Base-by-base conservation (phyloP, 257 asterid genomes). In the Anisodus tanguticus region DNA sequence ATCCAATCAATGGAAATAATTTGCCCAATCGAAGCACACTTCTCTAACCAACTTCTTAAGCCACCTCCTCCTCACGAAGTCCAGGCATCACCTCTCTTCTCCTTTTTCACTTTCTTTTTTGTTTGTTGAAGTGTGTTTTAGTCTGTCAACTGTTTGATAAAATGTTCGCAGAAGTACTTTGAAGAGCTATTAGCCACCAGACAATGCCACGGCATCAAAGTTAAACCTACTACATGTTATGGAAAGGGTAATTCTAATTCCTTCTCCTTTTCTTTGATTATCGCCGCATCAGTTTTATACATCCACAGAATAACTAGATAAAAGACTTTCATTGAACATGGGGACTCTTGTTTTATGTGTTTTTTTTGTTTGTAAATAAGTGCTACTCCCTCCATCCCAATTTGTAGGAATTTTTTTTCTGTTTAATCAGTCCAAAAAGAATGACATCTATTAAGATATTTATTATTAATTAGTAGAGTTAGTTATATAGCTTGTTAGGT, bases 201-300 rank as follows among this genome's bases (percentile, higher is more conserved):
- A 84, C 83, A 86, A 81, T 90, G 87, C 82, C 53, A 79, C 72
- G 90, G 90, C 16, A 76, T 94, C 16, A 88, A 84, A 85, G 95
- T 94, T 19, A 91, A 86, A 51, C 83, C 88, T 67, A 90, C 88
- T 82, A 92, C 89, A 9, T 81, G 88, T 66, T 76, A 90, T 63
- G 98, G 97, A 54, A 94, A 93, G 90, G 97, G 98, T 92, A 72
- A 31, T 19, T 51, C 26, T 43, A 35, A 78, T 5, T 31, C 63
- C 67, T 22, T 22, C 26, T 22, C 26, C 26, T 0, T 22, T 22
- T 22, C 26, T 81, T 53, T 53, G 37, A 6, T 43, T 3, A 19
- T 60, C 37, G 10, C 13, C 72, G 16, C 9, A 58, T 58, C 19
- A 58, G 26, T 22, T 22, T 22, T 22, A 22, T 22, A 22, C 26